These are phyloP conservation scores for Botrytis galanthina DNA, from an alignment of 2,329 filamentous ascomycete species.

Conservation along the genomic window DNA sequence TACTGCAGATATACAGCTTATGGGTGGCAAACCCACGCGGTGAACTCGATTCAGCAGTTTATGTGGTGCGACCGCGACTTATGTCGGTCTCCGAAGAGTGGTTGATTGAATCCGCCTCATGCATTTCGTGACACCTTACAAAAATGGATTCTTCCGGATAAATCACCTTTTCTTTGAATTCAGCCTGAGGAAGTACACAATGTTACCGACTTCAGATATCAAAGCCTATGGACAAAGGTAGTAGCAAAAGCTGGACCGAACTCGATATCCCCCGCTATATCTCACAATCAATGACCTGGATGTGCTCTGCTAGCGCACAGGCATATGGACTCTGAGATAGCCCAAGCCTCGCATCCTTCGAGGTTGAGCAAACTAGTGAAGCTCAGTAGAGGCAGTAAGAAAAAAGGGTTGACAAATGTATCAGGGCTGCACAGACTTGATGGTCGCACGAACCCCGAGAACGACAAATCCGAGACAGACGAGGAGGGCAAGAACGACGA, in stretches of 20 bases:
- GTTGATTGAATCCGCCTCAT: not conserved
- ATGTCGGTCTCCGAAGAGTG: not conserved
- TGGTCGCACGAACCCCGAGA: not conserved
- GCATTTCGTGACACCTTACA: too few relatives aligned
- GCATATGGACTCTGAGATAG: not conserved
- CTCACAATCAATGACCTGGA: not conserved
- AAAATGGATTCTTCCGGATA: too few relatives aligned
- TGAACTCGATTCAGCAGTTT: not conserved
- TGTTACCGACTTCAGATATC: too few relatives aligned
- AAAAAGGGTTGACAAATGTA: too few relatives aligned
- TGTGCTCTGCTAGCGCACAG: not conserved
- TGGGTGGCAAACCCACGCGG: too few relatives aligned
- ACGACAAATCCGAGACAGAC: too few relatives aligned
- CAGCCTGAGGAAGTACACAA: too few relatives aligned
- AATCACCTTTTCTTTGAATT: too few relatives aligned
- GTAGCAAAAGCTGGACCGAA: not conserved
- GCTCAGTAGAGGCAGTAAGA: not conserved
- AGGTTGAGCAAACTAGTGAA: not conserved
- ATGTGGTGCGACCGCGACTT: not conserved
- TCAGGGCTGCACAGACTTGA: too few relatives aligned
- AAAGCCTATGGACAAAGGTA: not conserved
- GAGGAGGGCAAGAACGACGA: not conserved
- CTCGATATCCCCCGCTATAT: not conserved
- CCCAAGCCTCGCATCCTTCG: not conserved
- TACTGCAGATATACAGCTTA: too few relatives aligned